Evolutionary conservation across 768 basidiomycete species (phyloP).

Genomic region (Boletus coccyginus): DNA sequence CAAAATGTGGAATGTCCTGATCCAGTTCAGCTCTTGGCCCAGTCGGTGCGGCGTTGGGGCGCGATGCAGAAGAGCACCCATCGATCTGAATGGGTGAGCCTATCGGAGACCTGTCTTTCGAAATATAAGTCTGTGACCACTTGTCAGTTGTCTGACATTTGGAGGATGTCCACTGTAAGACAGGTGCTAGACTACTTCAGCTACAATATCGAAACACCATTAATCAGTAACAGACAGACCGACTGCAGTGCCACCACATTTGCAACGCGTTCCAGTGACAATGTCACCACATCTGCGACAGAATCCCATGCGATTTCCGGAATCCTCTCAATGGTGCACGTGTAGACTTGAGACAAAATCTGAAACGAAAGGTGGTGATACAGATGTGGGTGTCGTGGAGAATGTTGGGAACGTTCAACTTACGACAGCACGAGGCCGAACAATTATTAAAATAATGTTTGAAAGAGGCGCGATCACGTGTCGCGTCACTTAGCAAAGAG

Average conservation of each 20-base stretch:
- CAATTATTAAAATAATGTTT: background rate
- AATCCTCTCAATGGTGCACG: background rate
- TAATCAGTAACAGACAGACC: slow-evolving; percentile 48
- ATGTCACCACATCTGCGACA: slow-evolving; percentile 87
- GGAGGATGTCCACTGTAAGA: slow-evolving; percentile 56
- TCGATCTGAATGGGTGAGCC: slow-evolving; percentile 29
- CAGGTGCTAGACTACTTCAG: slow-evolving; percentile 50
- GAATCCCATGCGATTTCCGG: slow-evolving; percentile 59
- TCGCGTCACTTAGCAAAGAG: background rate
- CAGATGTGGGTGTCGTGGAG: background rate
- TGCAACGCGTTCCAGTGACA: slow-evolving; percentile 66
- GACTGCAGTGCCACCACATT: slow-evolving; percentile 76
- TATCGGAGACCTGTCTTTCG: slow-evolving; percentile 49
- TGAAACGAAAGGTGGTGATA: background rate
- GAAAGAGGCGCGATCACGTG: slow-evolving; percentile 20
- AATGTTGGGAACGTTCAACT: slow-evolving; percentile 5
- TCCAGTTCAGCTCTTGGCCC: slow-evolving; percentile 2
- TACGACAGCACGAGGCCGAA: slow-evolving; percentile 8
- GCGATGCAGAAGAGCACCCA: slow-evolving; percentile 8
- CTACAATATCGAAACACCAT: background rate
- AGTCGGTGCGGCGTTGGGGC: slow-evolving; percentile 10
- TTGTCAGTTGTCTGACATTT: slow-evolving; percentile 52
- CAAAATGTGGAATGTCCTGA: background rate
- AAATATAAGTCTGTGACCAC: slow-evolving; percentile 80
- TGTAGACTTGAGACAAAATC: background rate